Evolutionary conservation across 116 monocot species (phyloP), one percentile per base, ranked within the genome.

Genomic region (Cymodocea nodosa): DNA sequence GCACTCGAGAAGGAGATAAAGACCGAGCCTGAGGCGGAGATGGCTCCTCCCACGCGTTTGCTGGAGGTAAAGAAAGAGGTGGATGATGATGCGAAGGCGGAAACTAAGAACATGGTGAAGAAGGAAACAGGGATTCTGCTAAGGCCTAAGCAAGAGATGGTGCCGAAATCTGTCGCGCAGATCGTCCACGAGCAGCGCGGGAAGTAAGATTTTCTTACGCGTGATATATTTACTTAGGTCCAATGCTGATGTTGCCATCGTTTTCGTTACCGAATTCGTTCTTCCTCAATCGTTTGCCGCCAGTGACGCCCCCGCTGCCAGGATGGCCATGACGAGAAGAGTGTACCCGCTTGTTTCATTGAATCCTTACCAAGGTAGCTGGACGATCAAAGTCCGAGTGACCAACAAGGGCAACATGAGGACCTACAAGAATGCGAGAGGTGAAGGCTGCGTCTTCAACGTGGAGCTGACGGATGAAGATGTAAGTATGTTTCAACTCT

Each of bases 371-470:
- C 91, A 98, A 73, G 98, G 98, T 17, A 88, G 76, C 51, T 98
- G 98, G 98, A 89, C 89, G 23, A 98, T 98, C 22, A 98, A 98
- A 66, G 98, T 98, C 50, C 79, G 92, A 10, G 67, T 85, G 30
- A 98, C 98, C 39, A 89, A 79, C 67, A 92, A 91, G 68, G 88
- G 98, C 13, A 86, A 78, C 60, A 52, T 98, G 77, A 79, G 98
- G 49, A 59, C 82, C 6, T 98, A 98, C 57, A 89, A 70, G 77
- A 98, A 98, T 80, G 85, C 88, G 0, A 83, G 78, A 74, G 98
- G 92, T 35, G 98, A 98, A 79, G 98, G 98, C n/a, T 70, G 69
- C 61, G 98, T 98, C 22, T 98, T 98, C 76, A 89, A 98, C 72
- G 89, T 92, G 15, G 98, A 98, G 55, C 56, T 98, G 37, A 92